A percentile compares a stretch with the other conserved stretches of the same genome.
These are phyloP conservation scores for Cryphonectria naterciae DNA, from an alignment of 2,329 filamentous ascomycete species.

Conservation along the genomic window DNA sequence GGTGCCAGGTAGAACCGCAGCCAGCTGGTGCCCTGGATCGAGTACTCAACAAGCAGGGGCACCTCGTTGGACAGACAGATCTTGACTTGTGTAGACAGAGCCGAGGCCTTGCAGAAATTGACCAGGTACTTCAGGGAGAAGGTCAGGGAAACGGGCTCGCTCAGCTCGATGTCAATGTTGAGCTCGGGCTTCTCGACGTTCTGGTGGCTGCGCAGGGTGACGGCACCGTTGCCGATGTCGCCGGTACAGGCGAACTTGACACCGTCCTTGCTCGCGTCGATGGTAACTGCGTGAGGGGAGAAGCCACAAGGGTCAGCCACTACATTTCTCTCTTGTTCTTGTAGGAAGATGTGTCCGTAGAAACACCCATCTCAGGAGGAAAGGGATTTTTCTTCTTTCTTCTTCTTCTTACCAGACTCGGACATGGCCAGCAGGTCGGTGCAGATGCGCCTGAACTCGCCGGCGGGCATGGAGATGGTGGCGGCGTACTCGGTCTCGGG, in stretches of 20 bases:
- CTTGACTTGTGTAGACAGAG: slow-evolving; percentile 80
- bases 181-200: slow-evolving; percentile 87
- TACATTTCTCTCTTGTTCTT: neutral
- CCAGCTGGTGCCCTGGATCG: slow-evolving; percentile 79
- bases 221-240: slow-evolving; percentile 93
- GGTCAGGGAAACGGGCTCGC: slow-evolving; percentile 89
- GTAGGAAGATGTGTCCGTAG: neutral
- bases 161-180: slow-evolving; percentile 87
- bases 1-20: slow-evolving; percentile 97
- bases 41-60: slow-evolving; percentile 92
- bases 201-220: slow-evolving; percentile 86
- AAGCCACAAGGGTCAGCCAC: slow-evolving; percentile 6
- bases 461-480: slow-evolving; percentile 83
- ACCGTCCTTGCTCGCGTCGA: slow-evolving; percentile 95
- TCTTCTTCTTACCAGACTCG: slow-evolving; percentile 76
- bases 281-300: slow-evolving; percentile 67
- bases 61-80: slow-evolving; percentile 96
- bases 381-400: neutral
- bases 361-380: neutral
- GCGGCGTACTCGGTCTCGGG: slow-evolving; percentile 98
- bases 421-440: slow-evolving; percentile 89
- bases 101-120: slow-evolving; percentile 99
- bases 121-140: slow-evolving; percentile 99
- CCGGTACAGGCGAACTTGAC: slow-evolving; percentile 93
- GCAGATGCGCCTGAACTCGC: slow-evolving; percentile 94